Evolutionary conservation across 495 filamentous ascomycete species (phyloP).

Genomic region (Annulohypoxylon stygium): DNA sequence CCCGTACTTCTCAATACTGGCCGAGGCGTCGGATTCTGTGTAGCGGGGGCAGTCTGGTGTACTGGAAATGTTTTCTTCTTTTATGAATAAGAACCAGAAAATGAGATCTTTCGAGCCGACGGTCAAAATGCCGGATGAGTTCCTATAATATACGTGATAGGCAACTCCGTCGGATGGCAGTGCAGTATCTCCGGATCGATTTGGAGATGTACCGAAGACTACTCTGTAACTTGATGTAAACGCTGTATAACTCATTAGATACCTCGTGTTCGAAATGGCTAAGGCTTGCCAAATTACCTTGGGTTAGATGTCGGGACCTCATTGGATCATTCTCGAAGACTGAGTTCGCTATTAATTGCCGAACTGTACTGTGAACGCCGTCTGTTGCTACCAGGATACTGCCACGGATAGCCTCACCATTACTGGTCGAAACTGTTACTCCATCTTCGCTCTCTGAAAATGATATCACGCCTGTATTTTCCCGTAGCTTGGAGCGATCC

Average conservation of each 20-base stretch:
- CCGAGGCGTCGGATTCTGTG: conserved; percentile 31
- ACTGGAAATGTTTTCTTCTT: conserved; percentile 31
- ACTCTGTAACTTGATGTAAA: conserved; percentile 38
- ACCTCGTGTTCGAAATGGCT: too few relatives aligned
- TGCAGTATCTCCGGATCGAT: neutral
- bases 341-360: conserved; percentile 37
- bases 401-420: conserved; percentile 40
- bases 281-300: neutral
- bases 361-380: conserved; percentile 43
- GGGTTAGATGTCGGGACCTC: conserved; percentile 5
- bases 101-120: conserved; percentile 32
- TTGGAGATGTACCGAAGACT: conserved; percentile 46
- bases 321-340: conserved; percentile 24
- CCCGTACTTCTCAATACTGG: conserved; percentile 44
- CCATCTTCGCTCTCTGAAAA: conserved; percentile 39
- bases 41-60: conserved; percentile 37
- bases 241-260: conserved; percentile 7
- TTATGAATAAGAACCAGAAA: conserved; percentile 52
- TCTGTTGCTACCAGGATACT: conserved; percentile 42
- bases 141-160: conserved; percentile 38
- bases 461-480: conserved; percentile 26
- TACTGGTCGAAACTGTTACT: conserved; percentile 36
- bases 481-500: conserved; percentile 38
- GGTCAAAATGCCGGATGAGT: conserved; percentile 38
- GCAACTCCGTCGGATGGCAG: conserved; percentile 29